phyloP scores from a whole-genome alignment of 257 asterid species.

The Solanum paucissectum region DNA sequence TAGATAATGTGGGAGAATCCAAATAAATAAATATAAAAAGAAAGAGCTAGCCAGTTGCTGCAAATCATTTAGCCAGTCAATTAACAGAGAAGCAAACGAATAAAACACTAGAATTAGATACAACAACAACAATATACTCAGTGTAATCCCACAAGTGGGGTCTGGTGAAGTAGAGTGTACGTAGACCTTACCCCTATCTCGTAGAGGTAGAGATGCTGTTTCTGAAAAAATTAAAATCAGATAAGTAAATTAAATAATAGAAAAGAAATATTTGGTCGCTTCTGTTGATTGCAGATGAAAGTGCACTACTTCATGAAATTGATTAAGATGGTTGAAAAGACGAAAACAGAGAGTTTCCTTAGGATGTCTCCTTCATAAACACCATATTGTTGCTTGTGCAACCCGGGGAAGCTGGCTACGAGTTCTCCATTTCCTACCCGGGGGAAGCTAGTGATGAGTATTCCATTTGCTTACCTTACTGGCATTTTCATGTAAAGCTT shows the following conservation, averaged over 20 bases:
- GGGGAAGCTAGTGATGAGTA: background rate
- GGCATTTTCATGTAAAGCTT: background rate
- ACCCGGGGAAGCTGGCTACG: background rate
- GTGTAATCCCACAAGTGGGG: background rate
- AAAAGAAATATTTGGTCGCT: background rate
- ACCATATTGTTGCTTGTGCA: background rate
- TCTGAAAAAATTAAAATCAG: background rate
- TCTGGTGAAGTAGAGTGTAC: background rate
- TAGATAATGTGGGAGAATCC: background rate
- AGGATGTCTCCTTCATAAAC: background rate
- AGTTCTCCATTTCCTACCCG: background rate
- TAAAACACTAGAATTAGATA: too few species aligned
- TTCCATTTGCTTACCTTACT: background rate
- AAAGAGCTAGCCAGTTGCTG: background rate
- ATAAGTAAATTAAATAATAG: background rate
- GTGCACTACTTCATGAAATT: background rate
- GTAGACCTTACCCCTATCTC: background rate
- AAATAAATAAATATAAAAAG: background rate
- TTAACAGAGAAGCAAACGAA: background rate
- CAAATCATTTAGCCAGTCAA: background rate
- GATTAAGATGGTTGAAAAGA: background rate
- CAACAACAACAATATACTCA: background rate
- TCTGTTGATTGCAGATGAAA: background rate
- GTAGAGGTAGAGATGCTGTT: background rate
- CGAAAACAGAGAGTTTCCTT: background rate